phyloP scores from a whole-genome alignment of 2,329 filamentous ascomycete genomes.

The Pyrenochaeta sp. region DNA sequence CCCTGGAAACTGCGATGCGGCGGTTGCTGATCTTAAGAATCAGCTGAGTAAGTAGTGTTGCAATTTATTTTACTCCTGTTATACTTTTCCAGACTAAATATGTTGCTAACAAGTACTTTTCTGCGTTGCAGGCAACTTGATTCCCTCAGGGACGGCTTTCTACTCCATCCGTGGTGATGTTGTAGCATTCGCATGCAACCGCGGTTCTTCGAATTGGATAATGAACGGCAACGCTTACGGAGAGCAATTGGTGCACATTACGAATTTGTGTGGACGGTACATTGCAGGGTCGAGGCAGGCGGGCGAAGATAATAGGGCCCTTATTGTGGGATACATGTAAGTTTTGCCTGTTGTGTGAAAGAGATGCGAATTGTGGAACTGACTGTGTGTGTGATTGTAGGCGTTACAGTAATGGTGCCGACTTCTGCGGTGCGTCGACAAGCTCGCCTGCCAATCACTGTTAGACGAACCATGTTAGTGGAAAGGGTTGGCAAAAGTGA shows the following conservation, averaged over 20 bases:
- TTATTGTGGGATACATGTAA: constrained; percentile 6
- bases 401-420: background rate
- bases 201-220: background rate
- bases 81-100: too few relatives aligned
- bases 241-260: background rate
- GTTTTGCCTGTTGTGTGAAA: too few relatives aligned
- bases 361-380: too few relatives aligned
- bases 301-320: background rate
- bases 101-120: background rate
- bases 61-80: too few relatives aligned
- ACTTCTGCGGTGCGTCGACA: constrained; percentile 5
- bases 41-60: constrained; percentile 2
- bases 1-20: constrained; percentile 9
- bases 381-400: too few relatives aligned
- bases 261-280: background rate
- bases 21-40: constrained; percentile 9
- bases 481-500: too few relatives aligned
- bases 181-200: background rate
- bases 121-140: background rate
- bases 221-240: background rate
- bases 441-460: constrained; percentile 54
- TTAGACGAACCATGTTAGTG: too few relatives aligned
- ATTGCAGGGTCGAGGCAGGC: background rate
- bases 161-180: background rate
- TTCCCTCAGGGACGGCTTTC: background rate